Base-by-base conservation (phyloP, 768 basidiomycete genomes). In the Tylopilus sp. region DNA sequence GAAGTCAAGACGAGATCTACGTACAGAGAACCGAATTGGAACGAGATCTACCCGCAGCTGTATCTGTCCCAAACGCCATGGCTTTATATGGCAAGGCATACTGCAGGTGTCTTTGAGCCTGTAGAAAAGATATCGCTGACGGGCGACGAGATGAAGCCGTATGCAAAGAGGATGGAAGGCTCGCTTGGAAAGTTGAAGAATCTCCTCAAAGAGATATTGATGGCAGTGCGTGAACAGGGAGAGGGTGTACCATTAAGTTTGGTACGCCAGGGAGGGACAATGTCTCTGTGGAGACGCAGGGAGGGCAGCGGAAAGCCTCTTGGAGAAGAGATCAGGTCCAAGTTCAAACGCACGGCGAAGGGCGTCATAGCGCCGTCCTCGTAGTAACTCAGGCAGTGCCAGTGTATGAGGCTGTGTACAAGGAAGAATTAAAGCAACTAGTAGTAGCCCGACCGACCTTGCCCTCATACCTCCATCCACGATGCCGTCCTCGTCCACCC, bases 21-120 rank as follows among this genome's bases (percentile, higher is more conserved):
- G 4, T 36, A 43, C n/a, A 56, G 63, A 7, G 63, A 68, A 9
- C 71, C 72, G 51, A 71, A 84, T 58, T 88, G 85, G 85, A 69
- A 60, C 25, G 83, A 86, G 12, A 69, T 72, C 1, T 87, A 81
- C 63, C 79, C 82, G 0, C 86, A 88, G 61, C 67, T 88, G 12
- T 83, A 78, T 62, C 75, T 90, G 48, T 86, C 88, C 6, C 82
- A 84, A 61, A 88, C 84, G 0, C 69, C 75, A 2, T 76, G 80
- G 57, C 74, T 82, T 51, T 82, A 79, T 61, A 69, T 86, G 47
- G 86, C 78, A 0, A 68, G 77, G 38, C 86, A 89, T 62, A 60
- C 70, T 13, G 64, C 72, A 3, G 87, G 87, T 1, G 66, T 36
- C 1, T 88, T 89, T 64, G 57, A 62, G 4, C 63, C 69, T 10